These are phyloP conservation scores for Fusarium piperis DNA, from an alignment of 2,329 filamentous ascomycete genomes.

Conservation along the genomic window DNA sequence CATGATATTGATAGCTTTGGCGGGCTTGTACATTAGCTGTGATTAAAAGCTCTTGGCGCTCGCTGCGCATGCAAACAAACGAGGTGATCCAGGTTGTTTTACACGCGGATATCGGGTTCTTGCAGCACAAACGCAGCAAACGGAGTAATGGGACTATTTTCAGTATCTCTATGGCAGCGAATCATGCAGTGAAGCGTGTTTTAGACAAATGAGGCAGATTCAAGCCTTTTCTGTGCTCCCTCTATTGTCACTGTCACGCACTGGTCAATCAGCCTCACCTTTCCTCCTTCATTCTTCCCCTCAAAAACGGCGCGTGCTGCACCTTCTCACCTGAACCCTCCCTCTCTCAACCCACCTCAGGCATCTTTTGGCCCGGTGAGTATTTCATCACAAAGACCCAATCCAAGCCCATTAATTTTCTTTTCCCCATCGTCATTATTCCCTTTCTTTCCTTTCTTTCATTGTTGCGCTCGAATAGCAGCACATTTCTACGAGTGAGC, in stretches of 20 bases:
- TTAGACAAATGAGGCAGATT: slow-evolving; percentile 3
- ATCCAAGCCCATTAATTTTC: background rate
- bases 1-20: background rate
- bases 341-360: background rate
- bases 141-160: background rate
- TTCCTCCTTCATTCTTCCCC: background rate
- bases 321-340: background rate
- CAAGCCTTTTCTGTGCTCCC: background rate
- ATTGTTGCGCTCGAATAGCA: background rate
- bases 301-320: background rate
- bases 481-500: background rate
- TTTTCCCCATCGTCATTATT: background rate
- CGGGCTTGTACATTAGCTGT: background rate
- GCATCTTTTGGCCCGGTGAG: background rate
- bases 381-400: background rate
- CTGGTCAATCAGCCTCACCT: slow-evolving; percentile 4
- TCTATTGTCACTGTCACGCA: background rate
- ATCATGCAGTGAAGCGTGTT: background rate
- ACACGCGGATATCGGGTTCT: background rate
- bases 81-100: background rate
- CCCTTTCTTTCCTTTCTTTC: background rate
- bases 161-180: background rate
- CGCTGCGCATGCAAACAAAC: slow-evolving; percentile 1
- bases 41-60: slow-evolving; percentile 6
- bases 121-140: slow-evolving; percentile 3